Base-by-base conservation (phyloP, 1,284 basidiomycete species). In the Meira nashicola region DNA sequence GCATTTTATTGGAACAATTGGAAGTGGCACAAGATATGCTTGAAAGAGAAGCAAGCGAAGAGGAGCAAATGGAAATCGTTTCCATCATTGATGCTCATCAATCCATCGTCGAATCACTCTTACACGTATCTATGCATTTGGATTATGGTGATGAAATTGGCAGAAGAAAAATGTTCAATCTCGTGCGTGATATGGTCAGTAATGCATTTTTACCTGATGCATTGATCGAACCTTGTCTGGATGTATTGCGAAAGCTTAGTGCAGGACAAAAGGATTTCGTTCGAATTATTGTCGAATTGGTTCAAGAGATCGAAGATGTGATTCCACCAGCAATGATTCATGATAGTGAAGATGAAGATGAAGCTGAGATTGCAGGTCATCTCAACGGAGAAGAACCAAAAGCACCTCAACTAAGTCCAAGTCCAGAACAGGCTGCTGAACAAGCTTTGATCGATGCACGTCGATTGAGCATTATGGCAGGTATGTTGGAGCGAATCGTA, bases 101-200 rank as follows among this genome's bases (percentile, higher is more conserved):
- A 61, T 88, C 92, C 63, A 81, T 93, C 14, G 83, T 96, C 37
- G 84, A 86, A 1, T 90, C 96, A 75, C 73, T 97, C 68, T 82
- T 96, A 39, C 84, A 85, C 57, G 84, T 95, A 55, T 88, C 89
- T 0, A 83, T 92, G 33, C 87, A 88, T 62, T 82, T 92, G 47
- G 94, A 97, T 79, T 97, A 93, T 70, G 87, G 86, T 33, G 95
- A 98, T 79, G 92, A 98, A 79, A 92, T 93, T 71, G 93, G 95
- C 9, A 80, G 94, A 59, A 82, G 93, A 61, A 93, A 92, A 80
- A 89, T 95, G 83, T 94, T 94, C 73, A 63, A 60, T 43, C 62
- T 77, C 6, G 71, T 78, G 10, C 66, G 76, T 37, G 72, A 77
- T 15, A 76, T 77, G 71, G 84, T 96, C 21, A 86, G 87, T 0